phyloP scores from a whole-genome alignment of 176 grass and related monocot species.

The Puya raimondii region DNA sequence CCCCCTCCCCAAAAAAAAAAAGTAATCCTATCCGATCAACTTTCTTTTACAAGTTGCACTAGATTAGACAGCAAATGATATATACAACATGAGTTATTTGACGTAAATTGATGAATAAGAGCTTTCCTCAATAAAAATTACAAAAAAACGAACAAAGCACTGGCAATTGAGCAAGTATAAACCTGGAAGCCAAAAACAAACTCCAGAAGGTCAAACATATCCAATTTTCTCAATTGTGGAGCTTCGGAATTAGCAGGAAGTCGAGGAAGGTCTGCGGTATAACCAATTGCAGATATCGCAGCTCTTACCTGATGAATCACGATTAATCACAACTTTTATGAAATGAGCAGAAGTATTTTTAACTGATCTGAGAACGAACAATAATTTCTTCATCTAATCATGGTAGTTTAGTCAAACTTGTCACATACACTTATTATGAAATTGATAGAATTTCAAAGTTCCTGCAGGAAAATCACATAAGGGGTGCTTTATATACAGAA shows the following conservation, averaged over 20 bases:
- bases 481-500: conserved; percentile 10
- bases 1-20: too few species aligned
- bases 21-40: too few species aligned
- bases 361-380: not conserved
- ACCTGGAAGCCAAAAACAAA: conserved; percentile 93
- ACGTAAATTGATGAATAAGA: not conserved
- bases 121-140: not conserved
- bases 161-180: conserved; percentile 3
- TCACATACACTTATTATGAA: too few species aligned
- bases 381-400: too few species aligned
- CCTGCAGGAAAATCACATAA: conserved; percentile 3
- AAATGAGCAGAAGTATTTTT: not conserved
- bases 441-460: too few species aligned
- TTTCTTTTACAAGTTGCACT: too few species aligned
- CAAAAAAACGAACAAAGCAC: not conserved
- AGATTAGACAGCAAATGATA: too few species aligned
- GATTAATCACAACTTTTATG: not conserved
- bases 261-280: conserved; percentile 65
- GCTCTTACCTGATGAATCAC: conserved; percentile 53
- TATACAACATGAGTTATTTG: not conserved
- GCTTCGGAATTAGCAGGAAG: conserved; percentile 32
- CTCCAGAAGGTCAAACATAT: conserved; percentile 79
- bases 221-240: conserved; percentile 47
- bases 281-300: conserved; percentile 64
- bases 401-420: too few species aligned